Conservation (phyloP, 2,329 filamentous ascomycete species). For the Penicillium sp. region DNA sequence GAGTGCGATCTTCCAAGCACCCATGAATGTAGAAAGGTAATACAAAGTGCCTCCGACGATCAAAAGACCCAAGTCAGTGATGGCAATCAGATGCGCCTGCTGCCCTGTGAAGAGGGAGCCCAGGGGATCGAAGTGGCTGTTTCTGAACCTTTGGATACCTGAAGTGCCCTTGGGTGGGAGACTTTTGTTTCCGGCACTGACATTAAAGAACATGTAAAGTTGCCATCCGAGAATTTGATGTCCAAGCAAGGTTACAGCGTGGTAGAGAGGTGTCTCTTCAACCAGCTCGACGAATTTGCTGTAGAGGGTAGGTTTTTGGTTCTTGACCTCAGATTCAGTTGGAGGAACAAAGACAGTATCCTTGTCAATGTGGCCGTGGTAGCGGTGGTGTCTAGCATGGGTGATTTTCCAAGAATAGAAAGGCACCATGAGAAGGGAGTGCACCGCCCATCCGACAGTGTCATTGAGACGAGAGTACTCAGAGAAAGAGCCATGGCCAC, state of each 20-base stretch:
- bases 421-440: constrained; percentile 68
- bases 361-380: constrained; percentile 68
- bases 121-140: constrained; percentile 63
- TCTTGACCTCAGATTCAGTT: constrained; percentile 37
- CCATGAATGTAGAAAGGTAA: constrained; percentile 57
- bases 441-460: constrained; percentile 64
- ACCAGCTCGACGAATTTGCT: constrained; percentile 53
- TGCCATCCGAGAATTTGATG: constrained; percentile 70
- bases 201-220: constrained; percentile 65
- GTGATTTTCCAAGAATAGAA: constrained; percentile 75
- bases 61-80: constrained; percentile 64
- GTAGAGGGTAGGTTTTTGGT: constrained; percentile 46
- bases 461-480: constrained; percentile 61
- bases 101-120: constrained; percentile 63
- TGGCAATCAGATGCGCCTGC: constrained; percentile 60
- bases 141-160: constrained; percentile 23
- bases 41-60: constrained; percentile 57
- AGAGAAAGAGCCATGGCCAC: constrained; percentile 70
- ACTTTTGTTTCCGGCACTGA: constrained; percentile 47
- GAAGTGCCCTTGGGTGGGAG: constrained; percentile 18
- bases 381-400: constrained; percentile 70
- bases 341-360: constrained; percentile 67
- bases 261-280: constrained; percentile 64
- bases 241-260: constrained; percentile 56
- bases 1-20: constrained; percentile 60